These are phyloP conservation scores for Yamadazyma dushanensis DNA, from an alignment of 1,139 yeast species.

Conservation along the genomic window DNA sequence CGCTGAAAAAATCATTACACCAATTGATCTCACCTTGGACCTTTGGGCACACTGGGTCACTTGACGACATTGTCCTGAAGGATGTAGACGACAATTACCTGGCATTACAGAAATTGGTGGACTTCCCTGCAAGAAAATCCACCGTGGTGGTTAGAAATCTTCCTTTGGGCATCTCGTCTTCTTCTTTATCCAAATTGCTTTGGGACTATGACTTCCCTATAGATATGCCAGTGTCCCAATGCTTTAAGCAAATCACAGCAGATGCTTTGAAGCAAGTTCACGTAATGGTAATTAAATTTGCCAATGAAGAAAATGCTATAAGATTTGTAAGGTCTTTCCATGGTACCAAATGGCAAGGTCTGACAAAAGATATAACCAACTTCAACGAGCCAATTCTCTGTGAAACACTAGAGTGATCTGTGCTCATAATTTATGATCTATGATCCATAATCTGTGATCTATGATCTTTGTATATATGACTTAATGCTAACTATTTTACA, in stretches of 20 bases:
- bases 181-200: slow-evolving; percentile 30
- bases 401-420: slow-evolving; percentile 33
- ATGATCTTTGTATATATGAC: no score
- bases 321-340: slow-evolving; percentile 57
- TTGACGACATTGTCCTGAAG: background rate
- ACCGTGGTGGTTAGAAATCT: slow-evolving; percentile 39
- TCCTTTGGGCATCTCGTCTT: slow-evolving; percentile 40
- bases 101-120: slow-evolving; percentile 9
- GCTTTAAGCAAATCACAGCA: slow-evolving; percentile 22
- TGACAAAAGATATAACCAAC: slow-evolving; percentile 27
- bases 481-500: background rate
- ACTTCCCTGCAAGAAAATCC: slow-evolving; percentile 11
- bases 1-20: slow-evolving; percentile 2
- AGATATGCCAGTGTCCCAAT: slow-evolving; percentile 12
- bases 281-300: slow-evolving; percentile 46
- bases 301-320: slow-evolving; percentile 46
- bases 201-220: slow-evolving; percentile 42
- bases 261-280: slow-evolving; percentile 31
- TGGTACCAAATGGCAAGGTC: slow-evolving; percentile 44
- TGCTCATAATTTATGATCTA: no score
- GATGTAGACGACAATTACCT: slow-evolving; percentile 11
- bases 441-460: no score
- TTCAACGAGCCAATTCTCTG: slow-evolving; percentile 41
- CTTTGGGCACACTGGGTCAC: background rate
- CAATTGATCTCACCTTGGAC: slow-evolving; percentile 26